Conservation (phyloP, 1,139 yeast species). For the Yamadazyma sp. region DNA sequence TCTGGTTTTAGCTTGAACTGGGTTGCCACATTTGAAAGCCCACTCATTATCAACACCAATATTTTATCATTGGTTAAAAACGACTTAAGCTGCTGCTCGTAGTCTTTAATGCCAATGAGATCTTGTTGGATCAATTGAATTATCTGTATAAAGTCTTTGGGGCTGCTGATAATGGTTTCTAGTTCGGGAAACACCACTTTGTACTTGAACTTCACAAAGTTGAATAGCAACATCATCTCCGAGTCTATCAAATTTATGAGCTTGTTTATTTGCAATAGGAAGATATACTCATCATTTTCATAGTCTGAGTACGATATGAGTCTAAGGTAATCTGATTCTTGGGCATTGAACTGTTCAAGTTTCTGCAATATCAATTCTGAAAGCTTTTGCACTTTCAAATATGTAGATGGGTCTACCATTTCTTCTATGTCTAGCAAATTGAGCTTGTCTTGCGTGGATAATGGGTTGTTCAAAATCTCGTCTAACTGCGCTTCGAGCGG, state of each 20-base stretch:
- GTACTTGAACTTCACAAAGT: conserved; percentile 55
- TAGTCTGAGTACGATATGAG: conserved; percentile 32
- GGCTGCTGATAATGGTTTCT: conserved; percentile 60
- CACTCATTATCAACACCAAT: conserved; percentile 74
- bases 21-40: conserved; percentile 38
- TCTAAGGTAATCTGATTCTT: conserved; percentile 34
- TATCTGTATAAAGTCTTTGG: conserved; percentile 61
- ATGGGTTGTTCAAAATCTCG: conserved; percentile 9
- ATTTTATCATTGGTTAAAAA: conserved; percentile 63
- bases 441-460: conserved; percentile 11
- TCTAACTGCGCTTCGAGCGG: conserved; percentile 8
- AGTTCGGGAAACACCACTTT: conserved; percentile 70
- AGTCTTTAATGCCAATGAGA: conserved; percentile 30
- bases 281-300: conserved; percentile 42
- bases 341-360: conserved; percentile 23
- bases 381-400: conserved; percentile 26
- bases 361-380: conserved; percentile 26
- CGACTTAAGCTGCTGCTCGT: conserved; percentile 35
- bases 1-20: conserved; percentile 28
- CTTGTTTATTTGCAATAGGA: conserved; percentile 57
- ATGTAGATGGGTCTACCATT: conserved; percentile 18
- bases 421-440: conserved; percentile 19
- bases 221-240: conserved; percentile 54
- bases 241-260: conserved; percentile 53
- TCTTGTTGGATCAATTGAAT: conserved; percentile 55